Evolutionary conservation across 169 alveolate species (phyloP), one percentile per base, ranked within the genome.

Genomic region (Plasmodium berghei): DNA sequence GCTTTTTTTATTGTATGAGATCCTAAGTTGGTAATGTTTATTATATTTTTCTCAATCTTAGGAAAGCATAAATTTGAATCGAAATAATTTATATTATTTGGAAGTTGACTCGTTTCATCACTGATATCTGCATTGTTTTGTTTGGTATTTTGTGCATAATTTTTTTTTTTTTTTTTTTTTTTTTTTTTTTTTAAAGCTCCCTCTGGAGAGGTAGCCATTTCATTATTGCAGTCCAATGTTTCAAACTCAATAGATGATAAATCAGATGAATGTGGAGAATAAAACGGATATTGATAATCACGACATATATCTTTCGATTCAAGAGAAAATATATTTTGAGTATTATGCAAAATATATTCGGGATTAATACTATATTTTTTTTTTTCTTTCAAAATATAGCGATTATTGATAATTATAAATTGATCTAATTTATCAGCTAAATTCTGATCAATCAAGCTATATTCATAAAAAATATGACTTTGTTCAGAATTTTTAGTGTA

Each of bases 251-350:
- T 5, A 3, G 87, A 48, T 5, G 61, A 58, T 16, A 71, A 26
- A 59, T 86, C 91, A 46, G 91, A 86, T 10, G 87, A 59, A 12
- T 73, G 26, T 8, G 91, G 91, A 26, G 77, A 59, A 64, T 86
- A 86, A 49, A 70, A 86, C n/a, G 91, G 91, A 52, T 86, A 86
- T 46, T 86, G 91, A 48, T 86, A 72, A 28, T 86, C 91, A 20
- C 91, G 70, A 42, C 91, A 86, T 16, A 86, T 71, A 14, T 58
- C 63, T 52, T 63, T 69, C n/a, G 54, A 26, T 22, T 77, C 89
- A 62, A 46, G 24, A 70, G 63, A 63, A 26, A 22, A 67, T 34
- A 83, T 26, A n/a, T 83, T 55, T 5, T 34, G 42, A 34, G 42
- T 34, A 34, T 34, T 34, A 5, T 34, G 42, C 5, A 34, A 34